Base-by-base conservation (phyloP, 1,139 yeast genomes). In the Saccharomycopsis hybrid region DNA sequence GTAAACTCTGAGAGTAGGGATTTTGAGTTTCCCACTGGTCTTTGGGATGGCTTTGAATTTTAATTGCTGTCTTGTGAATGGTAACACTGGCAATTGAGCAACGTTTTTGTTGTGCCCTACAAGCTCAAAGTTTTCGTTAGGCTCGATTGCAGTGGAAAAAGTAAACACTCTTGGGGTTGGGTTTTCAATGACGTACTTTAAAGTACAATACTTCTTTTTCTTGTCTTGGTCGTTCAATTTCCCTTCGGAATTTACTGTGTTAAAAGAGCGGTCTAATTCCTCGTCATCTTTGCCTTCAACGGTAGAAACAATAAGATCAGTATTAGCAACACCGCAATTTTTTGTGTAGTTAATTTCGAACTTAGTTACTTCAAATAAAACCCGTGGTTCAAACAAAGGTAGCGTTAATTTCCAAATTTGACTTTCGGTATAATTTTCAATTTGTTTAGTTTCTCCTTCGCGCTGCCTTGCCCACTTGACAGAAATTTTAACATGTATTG, bases 311-410 rank as follows among this genome's bases (percentile, higher is more conserved):
- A n/a, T n/a, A n/a, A n/a, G n/a, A 5, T 37, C 24, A 5, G 32
- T 11, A 13, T 40, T 30, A 9, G 9, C 33, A 30, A 5, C 5
- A 9, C 18, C 39, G 5, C 5, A 5, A 36, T 9, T 13, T 5
- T 5, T 5, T 36, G n/a, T 13, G 11, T 5, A 8, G 39, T 36
- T n/a, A 5, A 5, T 5, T 2, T 55, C 49, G n/a, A n/a, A n/a
- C 35, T 55, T 47, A 36, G 60, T 64, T 1, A 71, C 59, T 30
- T 61, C 64, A 3, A 81, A 70, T 35, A 85, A 64, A 0, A 82
- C 81, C 44, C 94, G 65, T 1, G 94, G 94, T 59, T 84, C 92
- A 44, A 80, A 72, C 43, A 81, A 69, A 1, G 90, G 87, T 11
- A 85, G 62, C 1, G 72, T 66, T 4, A 81, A 65, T 44, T 74